phyloP scores from a whole-genome alignment of 1,284 basidiomycete genomes.

The Melampsora larici-populina region DNA sequence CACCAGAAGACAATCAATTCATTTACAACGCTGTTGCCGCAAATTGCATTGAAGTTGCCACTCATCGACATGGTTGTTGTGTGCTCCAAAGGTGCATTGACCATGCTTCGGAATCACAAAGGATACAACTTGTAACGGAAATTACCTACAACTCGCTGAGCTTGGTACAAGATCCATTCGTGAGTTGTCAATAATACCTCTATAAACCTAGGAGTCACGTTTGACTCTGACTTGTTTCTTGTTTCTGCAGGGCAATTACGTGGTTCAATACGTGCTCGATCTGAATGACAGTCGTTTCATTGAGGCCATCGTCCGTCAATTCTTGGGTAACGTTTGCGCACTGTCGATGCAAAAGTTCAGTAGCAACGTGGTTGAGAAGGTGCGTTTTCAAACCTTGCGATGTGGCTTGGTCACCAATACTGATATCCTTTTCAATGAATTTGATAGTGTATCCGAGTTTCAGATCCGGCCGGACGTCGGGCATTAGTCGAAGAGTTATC shows the following conservation, averaged over 20 bases:
- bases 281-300: constrained; percentile 97
- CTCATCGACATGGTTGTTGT: constrained; percentile 98
- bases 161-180: constrained; percentile 85
- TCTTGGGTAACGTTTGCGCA: constrained; percentile 94
- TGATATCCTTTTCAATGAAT: constrained; percentile 45
- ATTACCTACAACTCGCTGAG: constrained; percentile 98
- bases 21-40: constrained; percentile 99
- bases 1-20: constrained; percentile 98
- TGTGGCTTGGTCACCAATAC: neutral
- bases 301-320: constrained; percentile 94
- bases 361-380: constrained; percentile 90
- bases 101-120: constrained; percentile 92
- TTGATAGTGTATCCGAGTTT: constrained; percentile 87
- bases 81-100: constrained; percentile 98
- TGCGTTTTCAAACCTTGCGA: constrained; percentile 51
- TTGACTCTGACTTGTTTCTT: too few relatives aligned
- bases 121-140: constrained; percentile 94
- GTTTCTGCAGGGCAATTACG: constrained; percentile 50
- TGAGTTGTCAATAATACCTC: constrained; percentile 77
- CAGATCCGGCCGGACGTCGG: constrained; percentile 88
- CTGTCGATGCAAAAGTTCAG: constrained; percentile 98
- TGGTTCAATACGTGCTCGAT: constrained; percentile 95
- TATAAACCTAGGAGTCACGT: constrained; percentile 52
- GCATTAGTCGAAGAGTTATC: constrained; percentile 92
- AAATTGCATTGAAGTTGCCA: constrained; percentile 98